Percentiles rank a stretch among this genome's conserved stretches.
Evolutionary conservation across 2,329 filamentous ascomycete genomes (phyloP).

Genomic region (Furcasterigmium sp.): DNA sequence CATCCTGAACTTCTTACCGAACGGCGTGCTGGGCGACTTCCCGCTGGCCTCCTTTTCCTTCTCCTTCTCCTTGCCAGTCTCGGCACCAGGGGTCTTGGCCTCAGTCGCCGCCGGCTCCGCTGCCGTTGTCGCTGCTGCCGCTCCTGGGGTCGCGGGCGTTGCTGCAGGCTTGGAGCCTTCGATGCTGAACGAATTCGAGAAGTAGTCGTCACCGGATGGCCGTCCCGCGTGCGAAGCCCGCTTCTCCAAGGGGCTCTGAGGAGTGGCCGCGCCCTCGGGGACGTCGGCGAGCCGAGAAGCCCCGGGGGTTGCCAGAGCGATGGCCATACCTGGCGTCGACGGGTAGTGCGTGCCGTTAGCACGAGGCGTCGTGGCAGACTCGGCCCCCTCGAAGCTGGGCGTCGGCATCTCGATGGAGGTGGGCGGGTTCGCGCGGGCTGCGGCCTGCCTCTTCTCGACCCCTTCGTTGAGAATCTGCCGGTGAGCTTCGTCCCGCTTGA

Average conservation of each 20-base stretch:
- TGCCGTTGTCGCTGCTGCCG: conserved; percentile 37
- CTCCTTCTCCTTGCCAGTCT: conserved; percentile 40
- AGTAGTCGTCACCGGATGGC: conserved; percentile 73
- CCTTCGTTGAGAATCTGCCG: conserved; percentile 63
- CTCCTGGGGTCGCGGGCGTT: conserved; percentile 38
- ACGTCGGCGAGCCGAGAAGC: conserved; percentile 37
- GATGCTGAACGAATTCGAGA: conserved; percentile 55
- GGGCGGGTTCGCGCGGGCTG: conserved; percentile 54
- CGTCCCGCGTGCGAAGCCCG: conserved; percentile 50
- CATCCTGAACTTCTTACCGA: conserved; percentile 83
- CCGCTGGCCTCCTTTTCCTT: conserved; percentile 41
- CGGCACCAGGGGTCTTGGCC: conserved; percentile 10
- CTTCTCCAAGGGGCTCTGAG: conserved; percentile 47
- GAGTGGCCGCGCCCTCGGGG: conserved; percentile 39
- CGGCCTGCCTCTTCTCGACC: conserved; percentile 51
- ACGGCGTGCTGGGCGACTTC: conserved; percentile 58
- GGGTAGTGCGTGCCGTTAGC: conserved; percentile 58
- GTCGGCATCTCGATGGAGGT: conserved; percentile 48
- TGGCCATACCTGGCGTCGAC: conserved; percentile 70
- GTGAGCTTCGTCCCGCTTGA: conserved; percentile 70
- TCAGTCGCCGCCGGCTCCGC: conserved; percentile 29
- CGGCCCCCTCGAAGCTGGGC: conserved; percentile 25
- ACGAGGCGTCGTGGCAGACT: conserved; percentile 47
- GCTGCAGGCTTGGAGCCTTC: conserved; percentile 40
- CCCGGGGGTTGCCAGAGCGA: conserved; percentile 69